These are phyloP conservation scores for Ceriops decandra DNA, from an alignment of 345 rosid genomes.

Conservation along the genomic window DNA sequence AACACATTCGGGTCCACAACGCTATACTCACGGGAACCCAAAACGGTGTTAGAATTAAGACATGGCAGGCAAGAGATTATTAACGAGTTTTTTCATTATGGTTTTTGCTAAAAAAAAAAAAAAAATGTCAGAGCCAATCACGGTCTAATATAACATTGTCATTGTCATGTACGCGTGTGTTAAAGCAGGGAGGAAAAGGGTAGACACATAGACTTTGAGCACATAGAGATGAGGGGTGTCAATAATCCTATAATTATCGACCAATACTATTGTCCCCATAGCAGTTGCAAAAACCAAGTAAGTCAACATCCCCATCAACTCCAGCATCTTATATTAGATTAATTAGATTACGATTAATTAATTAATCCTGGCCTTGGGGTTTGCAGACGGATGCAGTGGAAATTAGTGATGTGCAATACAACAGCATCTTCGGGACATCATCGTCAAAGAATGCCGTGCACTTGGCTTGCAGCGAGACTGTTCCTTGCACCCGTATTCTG, in stretches of 20 bases:
- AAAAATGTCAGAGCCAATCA: no score
- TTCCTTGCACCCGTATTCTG: slow-evolving; percentile 34
- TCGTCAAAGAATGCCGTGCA: slow-evolving; percentile 17
- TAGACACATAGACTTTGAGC: slow-evolving; percentile 36
- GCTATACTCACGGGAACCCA: slow-evolving; percentile 26
- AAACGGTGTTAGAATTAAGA: slow-evolving; percentile 53
- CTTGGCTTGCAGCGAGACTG: slow-evolving; percentile 34
- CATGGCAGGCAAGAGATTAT: slow-evolving; percentile 40
- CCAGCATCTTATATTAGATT: no score
- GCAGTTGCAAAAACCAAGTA: slow-evolving; percentile 39
- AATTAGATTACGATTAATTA: no score
- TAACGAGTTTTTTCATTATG: no score
- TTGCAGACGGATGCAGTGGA: slow-evolving; percentile 41
- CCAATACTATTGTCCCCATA: slow-evolving; percentile 48
- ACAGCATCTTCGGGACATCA: slow-evolving; percentile 36
- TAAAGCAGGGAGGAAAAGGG: slow-evolving; percentile 45
- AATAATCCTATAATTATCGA: slow-evolving; percentile 47
- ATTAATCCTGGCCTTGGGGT: background rate
- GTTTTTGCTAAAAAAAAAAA: no score
- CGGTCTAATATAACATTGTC: background rate
- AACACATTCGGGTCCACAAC: slow-evolving; percentile 28
- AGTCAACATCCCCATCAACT: slow-evolving; percentile 1
- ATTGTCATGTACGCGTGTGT: background rate
- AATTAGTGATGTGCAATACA: slow-evolving; percentile 25
- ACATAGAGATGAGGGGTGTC: slow-evolving; percentile 16